Evolutionary conservation across 169 alveolate species (phyloP), one percentile per base, ranked within the genome.

Genomic region (Hammondia hammondi): DNA sequence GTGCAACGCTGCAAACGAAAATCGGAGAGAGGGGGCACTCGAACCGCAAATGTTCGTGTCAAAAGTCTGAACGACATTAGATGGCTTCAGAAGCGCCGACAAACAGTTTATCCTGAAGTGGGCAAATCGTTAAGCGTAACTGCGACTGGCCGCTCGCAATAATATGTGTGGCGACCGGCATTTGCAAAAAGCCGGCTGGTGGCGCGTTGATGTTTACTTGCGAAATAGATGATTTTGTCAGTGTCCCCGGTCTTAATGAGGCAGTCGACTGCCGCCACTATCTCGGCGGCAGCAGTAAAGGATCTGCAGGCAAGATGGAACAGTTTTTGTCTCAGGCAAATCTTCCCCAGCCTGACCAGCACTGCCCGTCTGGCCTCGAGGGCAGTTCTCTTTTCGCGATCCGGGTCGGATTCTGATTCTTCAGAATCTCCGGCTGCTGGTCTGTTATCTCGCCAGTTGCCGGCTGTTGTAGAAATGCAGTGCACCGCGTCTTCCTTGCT

Each of bases 181-280:
- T 2, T 39, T 39, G 43, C 61, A 10, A 52, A 52, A 52, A 52
- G 61, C 61, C 61, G 19, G 10, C 24, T 1, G 12, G 19, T 52
- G 14, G 19, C 61, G 19, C 61, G 10, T 85, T 27, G 37, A 29
- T 21, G 24, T 72, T 45, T 24, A 57, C 92, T 27, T 56, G 92
- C 92, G 39, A 88, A 98, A 45, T 95, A 97, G 81, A 97, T 96
- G 72, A 98, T 97, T 91, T 97, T 97, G 72, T 97, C 97, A 52
- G 96, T 96, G 95, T 98, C 98, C 3, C 98, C 98, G 61, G 96
- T 77, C 84, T 97, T 96, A 27, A 97, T 94, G n/a, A 97, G 96
- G 77, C 98, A 97, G 91, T 97, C 97, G 97, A 98, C 96, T 3
- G 98, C 99, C 90, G 97, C 96, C 52, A 97, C 96, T 85, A 96